Percentiles rank a stretch among this genome's conserved stretches.
phyloP scores from a whole-genome alignment of 805 yeast species.

The Pichia eremophila region DNA sequence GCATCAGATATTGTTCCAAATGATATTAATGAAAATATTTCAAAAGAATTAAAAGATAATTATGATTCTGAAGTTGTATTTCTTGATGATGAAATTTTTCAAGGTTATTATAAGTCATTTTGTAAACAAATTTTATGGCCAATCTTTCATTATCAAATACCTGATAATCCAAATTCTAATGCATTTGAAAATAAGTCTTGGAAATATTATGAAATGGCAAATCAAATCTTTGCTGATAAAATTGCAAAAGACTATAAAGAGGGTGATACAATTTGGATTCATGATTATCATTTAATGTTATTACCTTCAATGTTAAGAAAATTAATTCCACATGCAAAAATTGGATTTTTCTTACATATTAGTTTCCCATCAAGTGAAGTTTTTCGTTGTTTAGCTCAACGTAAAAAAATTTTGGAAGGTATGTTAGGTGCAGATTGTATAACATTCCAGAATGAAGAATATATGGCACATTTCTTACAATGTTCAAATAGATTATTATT shows the following conservation, averaged over 20 bases:
- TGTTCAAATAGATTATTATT: slow-evolving; percentile 77
- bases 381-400: slow-evolving; percentile 85
- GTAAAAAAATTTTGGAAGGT: slow-evolving; percentile 69
- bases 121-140: slow-evolving; percentile 97
- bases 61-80: slow-evolving; percentile 58
- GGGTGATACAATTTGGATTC: slow-evolving; percentile 83
- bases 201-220: slow-evolving; percentile 69
- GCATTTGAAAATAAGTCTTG: slow-evolving; percentile 95
- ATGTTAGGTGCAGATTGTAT: slow-evolving; percentile 82
- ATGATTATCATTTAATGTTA: slow-evolving; percentile 84
- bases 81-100: slow-evolving; percentile 69
- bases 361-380: slow-evolving; percentile 95
- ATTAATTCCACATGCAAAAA: slow-evolving; percentile 68
- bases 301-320: slow-evolving; percentile 80
- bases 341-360: slow-evolving; percentile 87
- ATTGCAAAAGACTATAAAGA: slow-evolving; percentile 57
- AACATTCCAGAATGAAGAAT: slow-evolving; percentile 87
- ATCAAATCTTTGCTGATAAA: slow-evolving; percentile 71
- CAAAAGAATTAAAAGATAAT: slow-evolving; percentile 34
- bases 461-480: slow-evolving; percentile 87
- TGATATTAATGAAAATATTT: slow-evolving; percentile 44
- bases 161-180: slow-evolving; percentile 87
- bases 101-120: slow-evolving; percentile 84
- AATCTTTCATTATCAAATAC: slow-evolving; percentile 84
- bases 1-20: slow-evolving; percentile 77